phyloP scores from a whole-genome alignment of 2,329 filamentous ascomycete genomes.

The Epichloe festucae region DNA sequence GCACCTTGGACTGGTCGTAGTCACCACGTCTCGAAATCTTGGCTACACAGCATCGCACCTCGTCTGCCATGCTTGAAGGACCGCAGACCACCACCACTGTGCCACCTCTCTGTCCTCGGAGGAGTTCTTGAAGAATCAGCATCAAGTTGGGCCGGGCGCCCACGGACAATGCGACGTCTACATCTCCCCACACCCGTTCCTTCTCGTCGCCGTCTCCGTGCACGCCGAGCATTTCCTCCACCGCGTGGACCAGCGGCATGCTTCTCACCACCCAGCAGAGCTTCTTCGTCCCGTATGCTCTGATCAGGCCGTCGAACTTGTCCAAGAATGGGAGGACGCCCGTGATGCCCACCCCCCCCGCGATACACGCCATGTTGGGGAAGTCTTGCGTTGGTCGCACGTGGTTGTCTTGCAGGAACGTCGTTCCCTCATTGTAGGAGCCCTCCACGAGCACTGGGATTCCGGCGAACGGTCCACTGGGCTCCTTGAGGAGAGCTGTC shows the following conservation, averaged over 20 bases:
- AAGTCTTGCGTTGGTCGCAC: not conserved
- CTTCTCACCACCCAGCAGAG: not conserved
- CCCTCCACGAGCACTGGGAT: not conserved
- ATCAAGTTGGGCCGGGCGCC: not conserved
- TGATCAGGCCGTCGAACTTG: not conserved
- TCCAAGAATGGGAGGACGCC: not conserved
- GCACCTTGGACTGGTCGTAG: not conserved
- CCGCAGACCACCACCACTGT: not conserved
- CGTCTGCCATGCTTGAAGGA: not conserved
- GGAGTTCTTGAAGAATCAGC: not conserved
- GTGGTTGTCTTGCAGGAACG: not conserved
- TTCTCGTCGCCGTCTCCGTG: not conserved
- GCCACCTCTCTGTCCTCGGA: not conserved
- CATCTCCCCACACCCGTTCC: not conserved
- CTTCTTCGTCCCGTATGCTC: not conserved
- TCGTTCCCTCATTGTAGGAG: not conserved
- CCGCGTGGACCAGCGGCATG: not conserved
- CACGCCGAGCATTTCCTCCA: not conserved
- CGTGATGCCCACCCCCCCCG: not conserved
- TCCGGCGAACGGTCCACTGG: not conserved
- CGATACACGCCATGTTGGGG: not conserved
- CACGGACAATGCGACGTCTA: not conserved
- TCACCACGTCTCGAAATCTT: not conserved
- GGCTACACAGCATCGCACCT: not conserved
- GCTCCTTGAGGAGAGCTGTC: not conserved